Conservation (phyloP, 176 grass and related monocot genomes). For the Oryza coarctata region DNA sequence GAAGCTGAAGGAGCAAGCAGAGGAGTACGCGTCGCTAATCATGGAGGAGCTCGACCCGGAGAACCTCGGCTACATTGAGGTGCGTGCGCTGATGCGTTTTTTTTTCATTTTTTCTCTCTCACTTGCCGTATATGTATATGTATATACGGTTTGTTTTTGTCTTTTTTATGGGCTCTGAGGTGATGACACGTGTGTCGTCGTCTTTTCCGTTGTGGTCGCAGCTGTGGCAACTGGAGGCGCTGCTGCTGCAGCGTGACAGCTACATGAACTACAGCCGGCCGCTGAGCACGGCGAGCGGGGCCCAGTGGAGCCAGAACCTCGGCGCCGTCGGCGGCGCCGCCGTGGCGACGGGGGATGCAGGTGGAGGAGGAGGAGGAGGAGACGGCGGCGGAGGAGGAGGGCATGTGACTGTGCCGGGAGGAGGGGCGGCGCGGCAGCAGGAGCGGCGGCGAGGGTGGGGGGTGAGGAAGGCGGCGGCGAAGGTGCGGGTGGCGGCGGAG, state of each 20-base stretch:
- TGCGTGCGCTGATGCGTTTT: conserved; percentile 6
- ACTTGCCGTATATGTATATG: not conserved
- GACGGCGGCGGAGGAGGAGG: not conserved
- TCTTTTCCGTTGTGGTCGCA: conserved; percentile 11
- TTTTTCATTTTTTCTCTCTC: not conserved
- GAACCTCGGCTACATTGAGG: conserved; percentile 99
- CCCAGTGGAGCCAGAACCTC: conserved; percentile 96
- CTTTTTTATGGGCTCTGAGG: not conserved
- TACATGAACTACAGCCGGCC: conserved; percentile 99
- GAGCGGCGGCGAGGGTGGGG: not conserved
- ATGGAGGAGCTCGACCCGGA: conserved; percentile 99
- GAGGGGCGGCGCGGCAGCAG: not conserved
- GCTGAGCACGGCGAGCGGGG: conserved; percentile 83
- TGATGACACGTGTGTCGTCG: conserved; percentile 18
- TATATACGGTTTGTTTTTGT: not conserved
- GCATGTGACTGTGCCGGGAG: not conserved
- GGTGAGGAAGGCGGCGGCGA: conserved; percentile 25
- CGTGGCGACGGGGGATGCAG: not conserved
- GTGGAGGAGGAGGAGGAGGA: not conserved
- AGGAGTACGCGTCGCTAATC: conserved; percentile 94
- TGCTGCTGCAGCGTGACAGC: conserved; percentile 92
- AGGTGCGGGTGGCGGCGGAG: conserved; percentile 54
- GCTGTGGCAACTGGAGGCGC: conserved; percentile 92
- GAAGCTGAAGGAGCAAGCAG: conserved; percentile 94
- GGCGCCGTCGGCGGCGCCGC: conserved; percentile 28